A percentile compares a stretch with the other conserved stretches of the same genome.
Conservation (phyloP, 2,329 filamentous ascomycete species). For the Botryosphaeria agaves region DNA sequence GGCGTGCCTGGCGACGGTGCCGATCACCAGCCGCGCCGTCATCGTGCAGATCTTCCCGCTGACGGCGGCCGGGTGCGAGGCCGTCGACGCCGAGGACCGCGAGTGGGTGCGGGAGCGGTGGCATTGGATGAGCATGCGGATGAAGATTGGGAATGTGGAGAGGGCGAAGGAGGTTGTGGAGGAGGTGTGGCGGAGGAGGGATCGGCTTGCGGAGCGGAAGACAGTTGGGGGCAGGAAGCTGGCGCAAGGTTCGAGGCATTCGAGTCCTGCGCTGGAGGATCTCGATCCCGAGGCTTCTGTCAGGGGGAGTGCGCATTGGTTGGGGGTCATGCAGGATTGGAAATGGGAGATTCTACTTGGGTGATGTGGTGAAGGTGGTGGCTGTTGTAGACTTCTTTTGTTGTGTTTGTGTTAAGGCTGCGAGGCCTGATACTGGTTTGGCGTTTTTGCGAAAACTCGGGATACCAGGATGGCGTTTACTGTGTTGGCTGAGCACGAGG, state of each 20-base stretch:
- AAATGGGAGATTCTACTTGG: too few relatives aligned
- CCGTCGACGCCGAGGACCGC: slow-evolving; percentile 39
- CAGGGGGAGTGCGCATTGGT: slow-evolving; percentile 49
- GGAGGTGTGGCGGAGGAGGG: slow-evolving; percentile 49
- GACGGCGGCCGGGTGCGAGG: slow-evolving; percentile 49
- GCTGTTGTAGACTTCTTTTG: too few relatives aligned
- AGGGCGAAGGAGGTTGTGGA: slow-evolving; percentile 45
- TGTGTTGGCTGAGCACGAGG: too few relatives aligned
- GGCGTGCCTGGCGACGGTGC: slow-evolving; percentile 44
- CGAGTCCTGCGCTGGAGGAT: slow-evolving; percentile 12
- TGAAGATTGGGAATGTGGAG: slow-evolving; percentile 52
- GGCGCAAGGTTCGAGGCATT: slow-evolving; percentile 2
- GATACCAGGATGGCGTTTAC: too few relatives aligned
- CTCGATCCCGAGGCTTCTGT: slow-evolving; percentile 45
- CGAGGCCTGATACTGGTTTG: slow-evolving; percentile 1
- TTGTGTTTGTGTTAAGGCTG: slow-evolving; percentile 3
- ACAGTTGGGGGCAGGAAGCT: not conserved
- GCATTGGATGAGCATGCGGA: slow-evolving; percentile 39
- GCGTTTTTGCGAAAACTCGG: too few relatives aligned
- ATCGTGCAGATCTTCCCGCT: slow-evolving; percentile 57
- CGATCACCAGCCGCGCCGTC: slow-evolving; percentile 41
- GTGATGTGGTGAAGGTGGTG: too few relatives aligned
- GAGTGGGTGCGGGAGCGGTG: slow-evolving; percentile 48
- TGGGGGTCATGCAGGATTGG: slow-evolving; percentile 56
- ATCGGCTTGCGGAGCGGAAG: slow-evolving; percentile 16